Evolutionary conservation across 768 basidiomycete species (phyloP), one percentile per base, ranked within the genome.

Genomic region (Nidula microcarpa): DNA sequence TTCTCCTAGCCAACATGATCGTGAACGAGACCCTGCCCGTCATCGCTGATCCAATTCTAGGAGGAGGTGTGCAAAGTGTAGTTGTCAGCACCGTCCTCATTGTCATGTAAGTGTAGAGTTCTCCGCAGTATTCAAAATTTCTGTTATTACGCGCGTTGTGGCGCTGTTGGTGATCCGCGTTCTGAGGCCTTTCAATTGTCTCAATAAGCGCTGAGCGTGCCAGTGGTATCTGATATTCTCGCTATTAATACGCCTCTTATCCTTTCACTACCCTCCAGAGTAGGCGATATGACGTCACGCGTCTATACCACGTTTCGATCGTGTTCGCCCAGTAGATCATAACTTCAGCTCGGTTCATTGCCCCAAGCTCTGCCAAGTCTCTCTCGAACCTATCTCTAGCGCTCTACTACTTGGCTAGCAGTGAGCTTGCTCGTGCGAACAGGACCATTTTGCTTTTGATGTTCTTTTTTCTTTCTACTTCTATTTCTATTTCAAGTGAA

Each of bases 1-100:
- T 92, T 37, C 79, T 93, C 8, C 72, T 94, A 33, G 86, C 88
- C 34, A 94, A 95, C 69, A 94, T 95, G 93, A 90, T 94, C 53
- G 87, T 88, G 61, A 94, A 94, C 65, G 92, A 94, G 70, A 78
- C 89, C 0, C 81, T 94, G 4, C 93, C 94, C 35, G 79, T 94
- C 57, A 91, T 95, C 54, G 78, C 87, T 9, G 89, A 91, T 64
- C 81, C 82, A 3, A 75, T 93, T 36, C 77, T 96, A 2, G 91
- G 91, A 23, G 90, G 91, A 13, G 90, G 91, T 11, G 72, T 85
- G 11, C 82, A 78, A 62, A 85, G 88, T 50, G 91, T 94, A 53
- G 77, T 91, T 53, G 85, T 86, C 53, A 90, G 87, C 62, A 94
- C 92, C 0, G 85, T 87, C 32, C 76, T 94, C 51, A 91, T 94